Evolutionary conservation across 2,329 filamentous ascomycete genomes (phyloP).

Genomic region (Apiospora arundinis): DNA sequence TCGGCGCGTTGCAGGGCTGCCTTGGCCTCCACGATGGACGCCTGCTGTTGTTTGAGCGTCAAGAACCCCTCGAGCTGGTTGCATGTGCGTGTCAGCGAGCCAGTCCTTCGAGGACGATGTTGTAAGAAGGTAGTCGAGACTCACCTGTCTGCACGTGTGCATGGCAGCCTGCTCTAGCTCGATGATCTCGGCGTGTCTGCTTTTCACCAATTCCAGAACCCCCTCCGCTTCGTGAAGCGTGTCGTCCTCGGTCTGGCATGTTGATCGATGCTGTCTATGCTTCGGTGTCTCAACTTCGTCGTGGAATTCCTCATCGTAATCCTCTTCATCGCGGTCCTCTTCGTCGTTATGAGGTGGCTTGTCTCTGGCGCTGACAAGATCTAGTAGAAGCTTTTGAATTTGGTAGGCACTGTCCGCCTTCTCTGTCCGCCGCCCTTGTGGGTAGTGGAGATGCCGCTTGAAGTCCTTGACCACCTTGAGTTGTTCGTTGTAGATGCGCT

Average conservation of each 20-base stretch:
- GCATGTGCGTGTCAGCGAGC: no score
- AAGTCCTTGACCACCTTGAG: constrained; percentile 27
- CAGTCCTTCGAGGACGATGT: no score
- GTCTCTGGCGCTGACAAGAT: neutral
- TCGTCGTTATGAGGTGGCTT: neutral
- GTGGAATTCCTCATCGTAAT: no score
- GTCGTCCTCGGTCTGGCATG: neutral
- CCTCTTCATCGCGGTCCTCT: no score
- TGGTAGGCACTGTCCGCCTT: neutral
- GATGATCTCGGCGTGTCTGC: constrained; percentile 18
- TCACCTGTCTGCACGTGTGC: constrained; percentile 32
- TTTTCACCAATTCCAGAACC: constrained; percentile 14
- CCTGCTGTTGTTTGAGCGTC: constrained; percentile 43
- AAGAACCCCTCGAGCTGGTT: constrained; percentile 37
- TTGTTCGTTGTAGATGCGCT: constrained; percentile 63
- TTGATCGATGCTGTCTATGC: neutral
- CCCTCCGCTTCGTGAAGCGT: constrained; percentile 18
- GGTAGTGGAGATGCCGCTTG: constrained; percentile 21
- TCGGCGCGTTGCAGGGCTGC: constrained; percentile 38
- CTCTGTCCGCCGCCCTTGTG: neutral
- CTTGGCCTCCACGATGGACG: constrained; percentile 41
- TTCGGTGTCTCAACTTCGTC: neutral
- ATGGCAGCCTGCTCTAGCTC: constrained; percentile 20
- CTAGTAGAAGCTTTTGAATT: neutral
- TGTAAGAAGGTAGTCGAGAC: neutral